Evolutionary conservation across 1,139 yeast genomes (phyloP), one percentile per base, ranked within the genome.

Genomic region (Taphrina flavorubra): DNA sequence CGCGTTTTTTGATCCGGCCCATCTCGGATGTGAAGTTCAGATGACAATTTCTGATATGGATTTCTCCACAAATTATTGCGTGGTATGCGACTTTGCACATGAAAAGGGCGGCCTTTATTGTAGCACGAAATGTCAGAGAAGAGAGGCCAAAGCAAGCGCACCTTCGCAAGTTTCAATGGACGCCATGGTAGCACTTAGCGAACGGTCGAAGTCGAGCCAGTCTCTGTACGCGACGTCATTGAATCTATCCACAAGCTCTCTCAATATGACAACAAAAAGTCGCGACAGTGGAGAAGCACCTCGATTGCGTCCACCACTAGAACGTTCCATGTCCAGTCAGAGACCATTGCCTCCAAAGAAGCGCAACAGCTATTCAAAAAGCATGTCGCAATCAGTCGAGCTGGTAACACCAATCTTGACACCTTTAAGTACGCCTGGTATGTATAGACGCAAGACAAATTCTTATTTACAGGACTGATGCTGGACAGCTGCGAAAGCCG

Each of bases 61-160:
- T 25, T 58, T 58, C 46, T 42, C 62, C 47, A 42, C 53, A 31
- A 58, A 58, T 44, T 58, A 58, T 39, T 58, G 62, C 53, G 18
- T 25, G 16, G 62, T 58, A 31, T 58, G 62, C 53, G 62, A 58
- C 53, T 20, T 25, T 49, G 57, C 65, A n/a, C 57, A 60, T 53
- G 47, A 60, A 16, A 60, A 60, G n/a, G 65, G 47, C n/a, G 47
- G 65, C 36, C 57, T 60, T 6, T 63, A 63, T 20, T 63, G 67
- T 47, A 42, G 55, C 13, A 31, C 53, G 7, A 46, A 42, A 11
- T 63, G 67, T 37, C 46, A 46, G 36, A 63, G 44, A 42, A 13
- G 39, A 16, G 67, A 63, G 10, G 67, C 67, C 37, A 58, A 44
- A 46, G 60, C n/a, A 6, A 8, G 40, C 8, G 25, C 44, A 16